Percentiles rank a stretch among this genome's conserved stretches.
Conservation (phyloP, 768 basidiomycete genomes). For the Clavulina sp. region DNA sequence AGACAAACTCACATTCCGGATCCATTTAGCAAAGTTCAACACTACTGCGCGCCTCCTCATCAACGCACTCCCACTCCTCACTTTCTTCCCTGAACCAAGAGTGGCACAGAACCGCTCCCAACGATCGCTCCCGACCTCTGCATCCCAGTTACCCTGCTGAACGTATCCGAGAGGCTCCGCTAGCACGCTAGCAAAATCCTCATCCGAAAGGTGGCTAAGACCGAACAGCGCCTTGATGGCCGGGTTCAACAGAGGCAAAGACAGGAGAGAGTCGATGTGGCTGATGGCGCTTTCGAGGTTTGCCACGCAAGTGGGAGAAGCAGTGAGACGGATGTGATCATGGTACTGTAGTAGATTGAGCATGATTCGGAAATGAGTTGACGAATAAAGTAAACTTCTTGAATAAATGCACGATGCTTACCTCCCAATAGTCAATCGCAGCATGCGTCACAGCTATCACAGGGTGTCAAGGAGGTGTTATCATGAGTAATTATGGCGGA, state of each 20-base stretch:
- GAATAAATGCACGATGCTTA: background rate
- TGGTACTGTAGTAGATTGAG: constrained; percentile 1
- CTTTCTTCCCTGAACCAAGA: constrained; percentile 26
- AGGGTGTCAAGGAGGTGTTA: constrained; percentile 1
- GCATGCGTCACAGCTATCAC: constrained; percentile 71
- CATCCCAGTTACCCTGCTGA: constrained; percentile 85
- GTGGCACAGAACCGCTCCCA: constrained; percentile 32
- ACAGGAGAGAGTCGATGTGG: constrained; percentile 45
- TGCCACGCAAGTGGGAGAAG: constrained; percentile 27
- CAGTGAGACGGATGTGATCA: constrained; percentile 9
- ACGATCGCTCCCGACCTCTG: constrained; percentile 31
- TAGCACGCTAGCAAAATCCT: constrained; percentile 59
- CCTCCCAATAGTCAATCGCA: constrained; percentile 56
- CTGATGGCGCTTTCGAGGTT: constrained; percentile 40
- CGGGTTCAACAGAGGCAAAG: constrained; percentile 27
- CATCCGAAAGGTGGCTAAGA: constrained; percentile 47
- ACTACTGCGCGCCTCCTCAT: constrained; percentile 29
- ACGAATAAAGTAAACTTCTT: background rate
- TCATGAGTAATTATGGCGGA: background rate
- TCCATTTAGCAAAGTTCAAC: constrained; percentile 58
- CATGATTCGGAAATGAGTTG: background rate
- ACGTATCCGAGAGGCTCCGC: constrained; percentile 51
- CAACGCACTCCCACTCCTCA: constrained; percentile 26
- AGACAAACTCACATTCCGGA: constrained; percentile 49
- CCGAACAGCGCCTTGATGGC: constrained; percentile 65